Percentiles rank a stretch among this genome's conserved stretches.
These are phyloP conservation scores for Leccinum sublutescens DNA, from an alignment of 768 basidiomycete genomes.

Conservation along the genomic window DNA sequence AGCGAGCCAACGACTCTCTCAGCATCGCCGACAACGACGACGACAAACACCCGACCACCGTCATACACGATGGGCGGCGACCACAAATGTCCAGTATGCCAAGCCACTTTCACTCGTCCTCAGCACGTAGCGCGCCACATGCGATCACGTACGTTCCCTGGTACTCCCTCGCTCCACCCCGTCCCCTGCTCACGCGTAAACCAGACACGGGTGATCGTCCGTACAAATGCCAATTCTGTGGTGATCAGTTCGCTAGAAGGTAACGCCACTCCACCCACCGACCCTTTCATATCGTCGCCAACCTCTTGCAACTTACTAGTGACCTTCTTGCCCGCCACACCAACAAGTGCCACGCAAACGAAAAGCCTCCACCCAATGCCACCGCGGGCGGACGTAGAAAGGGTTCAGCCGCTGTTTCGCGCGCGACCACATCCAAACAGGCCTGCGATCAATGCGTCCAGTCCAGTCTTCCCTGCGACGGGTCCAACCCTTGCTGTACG, in stretches of 20 bases:
- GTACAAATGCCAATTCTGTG: constrained; percentile 85
- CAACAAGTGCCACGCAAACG: constrained; percentile 84
- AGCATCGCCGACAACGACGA: constrained; percentile 13
- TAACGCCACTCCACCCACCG: constrained; percentile 25
- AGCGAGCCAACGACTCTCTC: constrained; percentile 19
- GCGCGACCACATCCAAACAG: constrained; percentile 78
- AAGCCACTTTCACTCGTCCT: constrained; percentile 83
- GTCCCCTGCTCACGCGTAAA: constrained; percentile 4
- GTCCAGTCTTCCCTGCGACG: constrained; percentile 72
- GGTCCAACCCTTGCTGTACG: constrained; percentile 75
- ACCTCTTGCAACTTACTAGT: constrained; percentile 35
- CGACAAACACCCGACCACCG: background rate
- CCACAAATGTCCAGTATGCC: constrained; percentile 85
- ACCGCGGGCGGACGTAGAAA: constrained; percentile 51
- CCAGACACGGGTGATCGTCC: constrained; percentile 87
- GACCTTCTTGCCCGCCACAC: constrained; percentile 84
- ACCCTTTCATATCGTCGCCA: constrained; percentile 10
- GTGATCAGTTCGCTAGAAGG: constrained; percentile 89
- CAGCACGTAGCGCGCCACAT: constrained; percentile 90
- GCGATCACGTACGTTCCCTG: constrained; percentile 73
- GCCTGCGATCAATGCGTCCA: constrained; percentile 85
- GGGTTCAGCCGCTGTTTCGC: constrained; percentile 61
- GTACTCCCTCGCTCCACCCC: constrained; percentile 21
- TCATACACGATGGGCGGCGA: constrained; percentile 62
- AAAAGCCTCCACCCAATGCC: constrained; percentile 47